Base-by-base conservation (phyloP, 257 asterid species). In the Lycium ferocissimum region DNA sequence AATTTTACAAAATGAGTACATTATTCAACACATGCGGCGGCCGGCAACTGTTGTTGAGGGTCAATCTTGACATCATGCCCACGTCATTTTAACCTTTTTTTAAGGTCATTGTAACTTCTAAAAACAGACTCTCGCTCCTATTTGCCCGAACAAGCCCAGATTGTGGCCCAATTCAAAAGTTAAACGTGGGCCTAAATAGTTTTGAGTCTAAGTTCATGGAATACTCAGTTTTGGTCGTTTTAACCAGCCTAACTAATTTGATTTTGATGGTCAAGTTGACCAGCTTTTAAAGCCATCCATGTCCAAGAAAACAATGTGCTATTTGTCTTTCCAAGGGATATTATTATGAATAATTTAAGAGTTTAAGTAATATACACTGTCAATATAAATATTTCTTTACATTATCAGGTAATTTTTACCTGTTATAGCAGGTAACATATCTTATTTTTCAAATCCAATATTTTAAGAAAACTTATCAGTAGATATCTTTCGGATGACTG, bases 11-110 rank as follows among this genome's bases (percentile, higher is more conserved):
- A 78, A 26, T 56, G 7, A 33, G 51, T 7, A 33, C 3, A 11
- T 53, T 20, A 70, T 38, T 76, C 82, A 76, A 53, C 82, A 53
- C 82, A 53, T 78, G 49, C 66, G 65, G 65, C 66, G 33, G 82
- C 49, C 82, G 2, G 82, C 49, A 0, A 9, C 61, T 26, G 81
- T 49, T 10, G 81, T 75, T 75, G 22, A 20, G 10, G 62, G 82
- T 78, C 82, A 53, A 78, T 26, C 33, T 4, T 9, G 65, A 78
- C 66, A 78, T 78, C 82, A 78, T 53, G 66, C 66, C 3, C 13
- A 78, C 49, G 66, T 78, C 33, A 53, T 78, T 53, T 65, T 78
- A 15, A 33, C 82, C 33, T 26, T 26, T 26, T 26, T 26, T 26
- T 26, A 12, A 78, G 66, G 66, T 78, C 33, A 53, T 78, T 53